Evolutionary conservation across 2,329 filamentous ascomycete genomes (phyloP).

Genomic region (Diplocarpon mali): DNA sequence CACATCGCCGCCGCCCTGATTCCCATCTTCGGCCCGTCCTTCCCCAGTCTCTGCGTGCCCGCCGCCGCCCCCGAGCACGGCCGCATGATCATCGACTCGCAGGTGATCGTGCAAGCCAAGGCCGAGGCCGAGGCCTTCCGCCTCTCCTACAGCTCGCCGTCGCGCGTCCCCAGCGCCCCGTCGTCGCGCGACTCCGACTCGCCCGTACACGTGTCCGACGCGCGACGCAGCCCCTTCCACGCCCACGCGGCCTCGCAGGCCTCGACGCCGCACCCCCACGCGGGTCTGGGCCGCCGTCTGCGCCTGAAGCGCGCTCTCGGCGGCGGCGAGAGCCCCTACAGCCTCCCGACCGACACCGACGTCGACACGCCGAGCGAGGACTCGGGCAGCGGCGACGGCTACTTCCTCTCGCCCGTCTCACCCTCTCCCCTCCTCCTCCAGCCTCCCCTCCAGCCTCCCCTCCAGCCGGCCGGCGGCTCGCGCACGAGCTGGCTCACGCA

Average conservation of each 20-base stretch:
- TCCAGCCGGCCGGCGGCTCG: neutral
- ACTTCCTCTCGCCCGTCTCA: slow-evolving; percentile 21
- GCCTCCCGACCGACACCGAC: slow-evolving; percentile 30
- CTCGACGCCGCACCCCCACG: neutral
- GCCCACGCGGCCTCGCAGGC: slow-evolving; percentile 8
- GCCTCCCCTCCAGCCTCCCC: too few species aligned
- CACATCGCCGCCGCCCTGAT: slow-evolving; percentile 76
- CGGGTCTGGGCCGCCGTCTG: slow-evolving; percentile 15
- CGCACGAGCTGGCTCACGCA: slow-evolving; percentile 2
- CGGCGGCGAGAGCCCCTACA: slow-evolving; percentile 31
- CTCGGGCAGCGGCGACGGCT: slow-evolving; percentile 20
- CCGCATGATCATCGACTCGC: slow-evolving; percentile 53
- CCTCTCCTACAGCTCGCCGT: slow-evolving; percentile 17
- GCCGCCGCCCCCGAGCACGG: slow-evolving; percentile 53
- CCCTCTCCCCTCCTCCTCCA: slow-evolving; percentile 10
- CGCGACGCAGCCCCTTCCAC: slow-evolving; percentile 1
- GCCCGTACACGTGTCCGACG: slow-evolving; percentile 22
- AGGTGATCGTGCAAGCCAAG: slow-evolving; percentile 42
- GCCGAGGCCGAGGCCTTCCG: slow-evolving; percentile 37
- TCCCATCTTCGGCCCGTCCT: slow-evolving; percentile 78
- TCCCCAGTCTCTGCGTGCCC: slow-evolving; percentile 59
- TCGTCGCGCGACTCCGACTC: slow-evolving; percentile 23
- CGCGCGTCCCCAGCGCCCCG: slow-evolving; percentile 5
- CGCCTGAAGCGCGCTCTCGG: slow-evolving; percentile 27
- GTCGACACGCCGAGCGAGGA: slow-evolving; percentile 17